Evolutionary conservation across 148 eudicot genomes (phyloP).

Genomic region (Polygonum aviculare): DNA sequence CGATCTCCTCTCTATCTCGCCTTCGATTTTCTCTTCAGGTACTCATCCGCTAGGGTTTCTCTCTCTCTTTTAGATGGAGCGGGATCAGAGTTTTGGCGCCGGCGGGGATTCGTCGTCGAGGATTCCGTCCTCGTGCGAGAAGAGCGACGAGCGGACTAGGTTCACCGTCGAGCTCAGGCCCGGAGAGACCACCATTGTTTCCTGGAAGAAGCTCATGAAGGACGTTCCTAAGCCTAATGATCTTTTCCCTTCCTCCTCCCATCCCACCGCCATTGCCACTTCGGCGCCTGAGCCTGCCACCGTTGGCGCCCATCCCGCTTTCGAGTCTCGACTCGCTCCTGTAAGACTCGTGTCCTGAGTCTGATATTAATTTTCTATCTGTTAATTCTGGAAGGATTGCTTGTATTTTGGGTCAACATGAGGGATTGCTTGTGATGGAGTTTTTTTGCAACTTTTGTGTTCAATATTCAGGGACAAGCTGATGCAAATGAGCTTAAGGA

Average conservation of each 20-base stretch:
- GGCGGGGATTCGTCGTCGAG: conserved; percentile 8
- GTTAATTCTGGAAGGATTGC: neutral
- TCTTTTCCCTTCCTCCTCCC: neutral
- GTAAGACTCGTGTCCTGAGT: neutral
- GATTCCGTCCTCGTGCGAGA: conserved; percentile 10
- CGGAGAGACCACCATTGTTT: conserved; percentile 31
- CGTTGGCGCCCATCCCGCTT: conserved; percentile 2
- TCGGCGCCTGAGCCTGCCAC: neutral
- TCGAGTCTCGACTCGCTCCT: conserved; percentile 12
- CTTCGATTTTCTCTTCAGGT: neutral
- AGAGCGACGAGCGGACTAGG: conserved; percentile 14
- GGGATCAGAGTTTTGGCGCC: neutral
- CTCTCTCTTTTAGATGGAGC: neutral
- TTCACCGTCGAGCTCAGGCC: conserved; percentile 25
- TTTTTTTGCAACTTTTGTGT: neutral
- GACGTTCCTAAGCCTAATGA: conserved; percentile 13
- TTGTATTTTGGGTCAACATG: neutral
- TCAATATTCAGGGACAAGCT: conserved; percentile 36
- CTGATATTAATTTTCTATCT: neutral
- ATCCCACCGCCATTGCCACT: neutral
- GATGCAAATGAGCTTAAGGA: conserved; percentile 49
- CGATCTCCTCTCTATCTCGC: neutral
- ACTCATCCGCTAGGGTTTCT: conserved; percentile 24
- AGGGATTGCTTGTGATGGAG: neutral
- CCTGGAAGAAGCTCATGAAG: conserved; percentile 32